phyloP scores from a whole-genome alignment of 2,329 filamentous ascomycete genomes.

The Colletotrichum siamense region DNA sequence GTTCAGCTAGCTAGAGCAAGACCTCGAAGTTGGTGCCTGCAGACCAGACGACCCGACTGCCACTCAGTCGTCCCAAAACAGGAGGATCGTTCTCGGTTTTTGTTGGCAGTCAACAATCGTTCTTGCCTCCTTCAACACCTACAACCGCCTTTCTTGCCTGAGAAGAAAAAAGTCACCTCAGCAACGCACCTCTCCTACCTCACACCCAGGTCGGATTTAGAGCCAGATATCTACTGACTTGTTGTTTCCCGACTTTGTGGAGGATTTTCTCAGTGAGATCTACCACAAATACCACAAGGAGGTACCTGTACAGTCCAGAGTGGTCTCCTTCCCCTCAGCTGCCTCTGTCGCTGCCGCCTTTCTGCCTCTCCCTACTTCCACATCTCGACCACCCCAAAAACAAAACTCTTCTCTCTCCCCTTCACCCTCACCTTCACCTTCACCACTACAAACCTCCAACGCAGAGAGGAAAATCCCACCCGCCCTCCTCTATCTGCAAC shows the following conservation, averaged over 20 bases:
- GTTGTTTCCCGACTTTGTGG: neutral
- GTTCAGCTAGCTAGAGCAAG: neutral
- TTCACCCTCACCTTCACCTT: neutral
- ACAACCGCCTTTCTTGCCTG: neutral
- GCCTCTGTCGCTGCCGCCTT: neutral
- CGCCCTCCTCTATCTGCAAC: neutral
- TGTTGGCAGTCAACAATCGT: neutral
- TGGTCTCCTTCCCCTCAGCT: slow-evolving; percentile 10
- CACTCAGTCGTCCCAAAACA: neutral
- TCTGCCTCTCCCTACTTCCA: neutral
- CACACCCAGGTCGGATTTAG: neutral
- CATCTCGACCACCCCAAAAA: neutral
- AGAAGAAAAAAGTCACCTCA: neutral
- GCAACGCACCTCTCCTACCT: neutral
- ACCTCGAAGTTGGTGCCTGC: neutral
- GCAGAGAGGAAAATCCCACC: neutral
- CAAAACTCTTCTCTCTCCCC: neutral
- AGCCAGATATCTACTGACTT: neutral
- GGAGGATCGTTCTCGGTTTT: neutral
- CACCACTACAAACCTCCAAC: neutral
- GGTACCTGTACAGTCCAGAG: neutral
- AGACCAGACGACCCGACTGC: neutral
- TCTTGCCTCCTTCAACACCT: neutral
- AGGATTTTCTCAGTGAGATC: neutral
- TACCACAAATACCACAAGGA: neutral